phyloP scores from a whole-genome alignment of 1,284 basidiomycete genomes.

The Violaceomyces palustris region DNA sequence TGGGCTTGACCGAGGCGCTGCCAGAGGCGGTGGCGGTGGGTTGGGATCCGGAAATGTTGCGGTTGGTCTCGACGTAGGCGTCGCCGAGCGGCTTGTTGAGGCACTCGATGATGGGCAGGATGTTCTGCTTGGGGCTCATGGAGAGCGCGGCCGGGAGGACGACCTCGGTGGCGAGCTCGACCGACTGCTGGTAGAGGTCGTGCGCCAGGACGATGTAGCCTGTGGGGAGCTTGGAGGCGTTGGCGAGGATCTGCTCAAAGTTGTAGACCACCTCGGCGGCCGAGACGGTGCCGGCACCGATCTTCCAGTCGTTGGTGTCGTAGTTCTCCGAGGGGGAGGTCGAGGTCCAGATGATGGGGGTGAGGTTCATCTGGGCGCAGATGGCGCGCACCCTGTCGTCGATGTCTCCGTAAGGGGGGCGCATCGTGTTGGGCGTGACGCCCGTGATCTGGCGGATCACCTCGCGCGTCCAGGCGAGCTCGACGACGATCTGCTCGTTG shows the following conservation, averaged over 20 bases:
- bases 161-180: conserved; percentile 44
- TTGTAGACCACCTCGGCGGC: conserved; percentile 32
- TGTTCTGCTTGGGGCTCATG: conserved; percentile 60
- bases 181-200: conserved; percentile 50
- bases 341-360: conserved; percentile 51
- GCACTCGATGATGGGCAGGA: conserved; percentile 55
- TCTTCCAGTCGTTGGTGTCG: conserved; percentile 48
- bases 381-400: conserved; percentile 52
- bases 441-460: conserved; percentile 61
- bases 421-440: conserved; percentile 54
- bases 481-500: conserved; percentile 82
- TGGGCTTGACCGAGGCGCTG: conserved; percentile 2
- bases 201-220: conserved; percentile 75
- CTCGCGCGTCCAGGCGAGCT: conserved; percentile 85
- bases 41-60: conserved; percentile 29
- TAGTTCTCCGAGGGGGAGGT: conserved; percentile 25
- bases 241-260: conserved; percentile 39
- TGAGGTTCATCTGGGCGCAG: conserved; percentile 43
- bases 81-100: conserved; percentile 31
- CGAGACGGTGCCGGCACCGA: conserved; percentile 38
- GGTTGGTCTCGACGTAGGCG: conserved; percentile 42
- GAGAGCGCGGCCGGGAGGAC: conserved; percentile 41
- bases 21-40: conserved; percentile 9
- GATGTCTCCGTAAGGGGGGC: conserved; percentile 51
- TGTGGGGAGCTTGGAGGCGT: conserved; percentile 59